These are phyloP conservation scores for Thelephora ganbajun DNA, from an alignment of 768 basidiomycete genomes.

Conservation along the genomic window DNA sequence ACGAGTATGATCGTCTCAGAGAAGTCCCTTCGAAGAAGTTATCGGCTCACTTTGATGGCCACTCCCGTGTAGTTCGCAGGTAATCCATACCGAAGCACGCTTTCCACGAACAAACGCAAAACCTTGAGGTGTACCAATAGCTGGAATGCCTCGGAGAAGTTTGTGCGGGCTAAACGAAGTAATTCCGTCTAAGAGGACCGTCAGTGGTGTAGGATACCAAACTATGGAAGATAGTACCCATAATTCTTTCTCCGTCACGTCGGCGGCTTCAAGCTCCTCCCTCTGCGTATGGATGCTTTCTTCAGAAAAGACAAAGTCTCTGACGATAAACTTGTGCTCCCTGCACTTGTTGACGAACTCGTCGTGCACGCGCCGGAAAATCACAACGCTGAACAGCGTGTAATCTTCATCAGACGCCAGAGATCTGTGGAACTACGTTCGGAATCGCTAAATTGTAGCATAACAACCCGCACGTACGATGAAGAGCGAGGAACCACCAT, in stretches of 20 bases:
- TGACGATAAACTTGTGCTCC: slow-evolving; percentile 92
- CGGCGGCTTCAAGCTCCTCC: slow-evolving; percentile 68
- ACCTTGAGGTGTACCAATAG: slow-evolving; percentile 89
- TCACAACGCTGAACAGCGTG: slow-evolving; percentile 67
- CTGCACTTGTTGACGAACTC: slow-evolving; percentile 89
- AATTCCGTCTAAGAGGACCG: slow-evolving; percentile 62
- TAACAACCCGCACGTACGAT: slow-evolving; percentile 33
- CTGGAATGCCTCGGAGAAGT: slow-evolving; percentile 95
- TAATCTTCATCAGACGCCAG: slow-evolving; percentile 85
- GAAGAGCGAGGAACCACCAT: slow-evolving; percentile 95
- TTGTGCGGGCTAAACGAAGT: slow-evolving; percentile 78
- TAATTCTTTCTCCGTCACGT: slow-evolving; percentile 85
- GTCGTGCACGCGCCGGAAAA: slow-evolving; percentile 86
- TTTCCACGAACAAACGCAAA: slow-evolving; percentile 84
- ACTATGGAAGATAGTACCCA: slow-evolving; percentile 54
- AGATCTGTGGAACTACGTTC: slow-evolving; percentile 28
- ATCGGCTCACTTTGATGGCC: slow-evolving; percentile 50
- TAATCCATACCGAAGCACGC: slow-evolving; percentile 87
- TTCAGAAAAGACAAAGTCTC: slow-evolving; percentile 89
- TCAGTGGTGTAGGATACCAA: neutral
- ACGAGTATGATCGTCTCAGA: slow-evolving; percentile 1
- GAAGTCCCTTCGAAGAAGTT: neutral
- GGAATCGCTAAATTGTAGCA: neutral
- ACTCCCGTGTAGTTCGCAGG: slow-evolving; percentile 84
- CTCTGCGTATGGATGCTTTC: slow-evolving; percentile 67